Percentiles rank a stretch among this genome's conserved stretches.
Evolutionary conservation across 305 asterid genomes (phyloP).

Genomic region (Fraxinus greggii): DNA sequence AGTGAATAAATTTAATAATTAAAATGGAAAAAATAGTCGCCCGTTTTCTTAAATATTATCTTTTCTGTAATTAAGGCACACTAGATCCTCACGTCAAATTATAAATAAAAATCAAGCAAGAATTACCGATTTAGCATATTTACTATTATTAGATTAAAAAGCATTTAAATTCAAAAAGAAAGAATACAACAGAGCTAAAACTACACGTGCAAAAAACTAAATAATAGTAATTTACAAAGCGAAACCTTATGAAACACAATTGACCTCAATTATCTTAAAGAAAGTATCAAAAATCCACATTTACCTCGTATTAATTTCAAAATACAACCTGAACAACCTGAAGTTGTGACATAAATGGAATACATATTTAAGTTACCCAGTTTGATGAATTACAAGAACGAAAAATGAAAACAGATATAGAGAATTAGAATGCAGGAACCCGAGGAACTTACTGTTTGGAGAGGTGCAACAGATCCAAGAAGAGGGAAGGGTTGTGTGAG

Average conservation of each 20-base stretch:
- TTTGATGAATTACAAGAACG: slow-evolving; percentile 5
- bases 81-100: not conserved
- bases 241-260: not conserved
- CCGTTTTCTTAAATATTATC: no score
- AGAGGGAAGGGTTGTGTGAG: not conserved
- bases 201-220: not conserved
- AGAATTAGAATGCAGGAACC: slow-evolving; percentile 12
- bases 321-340: not conserved
- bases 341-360: not conserved
- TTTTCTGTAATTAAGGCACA: no score
- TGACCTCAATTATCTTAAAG: slow-evolving; percentile 6
- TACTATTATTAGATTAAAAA: not conserved
- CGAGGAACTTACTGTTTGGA: slow-evolving; percentile 35
- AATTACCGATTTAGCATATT: not conserved
- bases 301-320: slow-evolving; percentile 25
- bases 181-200: not conserved
- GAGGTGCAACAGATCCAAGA: slow-evolving; percentile 51
- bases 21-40: no score
- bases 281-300: not conserved
- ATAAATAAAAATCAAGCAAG: not conserved
- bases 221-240: slow-evolving; percentile 21
- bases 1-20: no score
- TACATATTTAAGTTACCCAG: slow-evolving; percentile 8
- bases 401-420: not conserved
- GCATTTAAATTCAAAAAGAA: not conserved